A percentile compares a stretch with the other conserved stretches of the same genome.
Conservation (phyloP, 495 filamentous ascomycete species). For the Daldinia caldariorum region DNA sequence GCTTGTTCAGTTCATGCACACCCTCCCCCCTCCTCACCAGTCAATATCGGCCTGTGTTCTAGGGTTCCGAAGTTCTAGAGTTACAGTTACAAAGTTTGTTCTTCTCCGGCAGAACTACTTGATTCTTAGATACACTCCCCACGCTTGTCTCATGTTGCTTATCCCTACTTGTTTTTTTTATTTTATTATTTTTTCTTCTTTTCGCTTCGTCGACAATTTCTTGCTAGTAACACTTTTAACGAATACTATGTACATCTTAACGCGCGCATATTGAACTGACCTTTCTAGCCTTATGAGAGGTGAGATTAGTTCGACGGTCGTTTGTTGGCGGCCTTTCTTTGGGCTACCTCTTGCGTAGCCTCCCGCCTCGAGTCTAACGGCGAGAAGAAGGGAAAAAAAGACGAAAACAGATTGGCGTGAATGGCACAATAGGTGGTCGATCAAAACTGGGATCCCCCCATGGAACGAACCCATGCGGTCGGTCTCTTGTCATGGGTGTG, state of each 20-base stretch:
- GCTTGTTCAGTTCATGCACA: constrained; percentile 1
- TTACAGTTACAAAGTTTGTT: no score
- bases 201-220: neutral
- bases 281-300: constrained; percentile 1
- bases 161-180: neutral
- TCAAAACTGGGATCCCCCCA: constrained; percentile 32
- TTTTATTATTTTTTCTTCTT: neutral
- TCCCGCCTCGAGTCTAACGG: constrained; percentile 13
- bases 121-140: constrained; percentile 31
- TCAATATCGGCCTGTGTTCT: constrained; percentile 5
- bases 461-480: constrained; percentile 21
- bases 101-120: constrained; percentile 24
- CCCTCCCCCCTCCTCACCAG: neutral
- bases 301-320: neutral
- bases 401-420: constrained; percentile 9
- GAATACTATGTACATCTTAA: neutral
- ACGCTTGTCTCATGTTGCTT: neutral
- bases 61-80: constrained; percentile 2
- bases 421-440: constrained; percentile 32
- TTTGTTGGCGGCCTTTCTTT: neutral
- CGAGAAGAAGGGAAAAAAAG: neutral
- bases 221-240: neutral
- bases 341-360: constrained; percentile 3
- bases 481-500: constrained; percentile 36
- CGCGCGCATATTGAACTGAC: neutral